Conservation (phyloP, 257 asterid genomes). For the Leptodermis oblonga region DNA sequence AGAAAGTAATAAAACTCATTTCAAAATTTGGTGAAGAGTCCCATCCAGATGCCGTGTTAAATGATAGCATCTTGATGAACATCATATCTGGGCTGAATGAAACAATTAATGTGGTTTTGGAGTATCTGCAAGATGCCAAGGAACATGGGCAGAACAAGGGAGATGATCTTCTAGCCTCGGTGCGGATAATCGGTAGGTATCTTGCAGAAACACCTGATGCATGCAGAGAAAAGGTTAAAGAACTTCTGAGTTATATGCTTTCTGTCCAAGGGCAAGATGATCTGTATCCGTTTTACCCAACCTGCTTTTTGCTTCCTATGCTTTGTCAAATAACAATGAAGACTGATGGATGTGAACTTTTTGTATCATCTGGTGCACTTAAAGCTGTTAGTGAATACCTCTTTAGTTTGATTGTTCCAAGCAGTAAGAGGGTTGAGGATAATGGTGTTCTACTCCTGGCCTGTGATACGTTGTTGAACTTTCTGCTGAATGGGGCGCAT, state of each 20-base stretch:
- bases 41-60: constrained; percentile 32
- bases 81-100: constrained; percentile 75
- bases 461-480: constrained; percentile 75
- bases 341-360: constrained; percentile 54
- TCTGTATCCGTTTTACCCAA: constrained; percentile 49
- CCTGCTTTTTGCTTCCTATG: constrained; percentile 84
- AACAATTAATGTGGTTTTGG: constrained; percentile 63
- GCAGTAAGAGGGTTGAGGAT: constrained; percentile 33
- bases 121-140: constrained; percentile 86
- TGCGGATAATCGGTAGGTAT: constrained; percentile 84
- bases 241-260: constrained; percentile 73
- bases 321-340: constrained; percentile 81
- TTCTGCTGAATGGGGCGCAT: constrained; percentile 44
- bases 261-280: constrained; percentile 75
- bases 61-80: constrained; percentile 51
- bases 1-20: constrained; percentile 72
- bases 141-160: constrained; percentile 82
- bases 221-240: constrained; percentile 60
- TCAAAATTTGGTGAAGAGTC: constrained; percentile 54
- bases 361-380: constrained; percentile 60
- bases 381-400: constrained; percentile 60
- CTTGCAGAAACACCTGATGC: constrained; percentile 90
- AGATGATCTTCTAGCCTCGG: constrained; percentile 87
- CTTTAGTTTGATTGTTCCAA: constrained; percentile 40
- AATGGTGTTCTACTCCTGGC: constrained; percentile 59